These are phyloP conservation scores for Tylopilus cervinicoccineus DNA, from an alignment of 768 basidiomycete genomes.

Conservation along the genomic window DNA sequence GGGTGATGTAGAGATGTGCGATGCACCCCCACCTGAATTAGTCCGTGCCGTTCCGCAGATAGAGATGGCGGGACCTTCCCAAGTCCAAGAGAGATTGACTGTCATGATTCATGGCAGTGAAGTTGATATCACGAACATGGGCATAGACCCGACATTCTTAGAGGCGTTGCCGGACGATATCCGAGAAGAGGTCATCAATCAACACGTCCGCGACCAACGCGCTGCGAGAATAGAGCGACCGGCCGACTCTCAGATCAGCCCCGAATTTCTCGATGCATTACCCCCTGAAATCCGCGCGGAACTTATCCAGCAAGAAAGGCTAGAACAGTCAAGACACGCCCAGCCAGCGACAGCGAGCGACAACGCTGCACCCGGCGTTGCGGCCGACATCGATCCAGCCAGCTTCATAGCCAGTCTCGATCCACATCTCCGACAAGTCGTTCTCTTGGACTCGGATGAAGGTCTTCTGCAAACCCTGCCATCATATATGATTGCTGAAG, in stretches of 20 bases:
- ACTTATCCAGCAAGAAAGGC: conserved; percentile 90
- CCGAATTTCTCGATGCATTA: conserved; percentile 93
- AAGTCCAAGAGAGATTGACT: conserved; percentile 63
- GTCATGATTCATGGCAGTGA: conserved; percentile 89
- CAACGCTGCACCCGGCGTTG: conserved; percentile 33
- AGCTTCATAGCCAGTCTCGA: conserved; percentile 92
- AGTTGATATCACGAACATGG: conserved; percentile 97
- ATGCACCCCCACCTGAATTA: conserved; percentile 27
- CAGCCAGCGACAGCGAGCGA: conserved; percentile 30
- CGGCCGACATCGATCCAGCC: conserved; percentile 80
- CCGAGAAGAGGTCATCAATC: conserved; percentile 96
- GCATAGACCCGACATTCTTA: conserved; percentile 96
- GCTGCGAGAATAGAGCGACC: conserved; percentile 72
- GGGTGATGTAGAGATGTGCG: conserved; percentile 51
- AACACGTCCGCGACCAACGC: conserved; percentile 91
- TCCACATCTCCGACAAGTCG: conserved; percentile 84
- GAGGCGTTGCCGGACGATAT: conserved; percentile 98
- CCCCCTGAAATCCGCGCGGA: conserved; percentile 97
- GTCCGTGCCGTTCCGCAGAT: conserved; percentile 13
- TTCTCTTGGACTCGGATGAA: conserved; percentile 85
- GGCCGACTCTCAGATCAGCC: conserved; percentile 83
- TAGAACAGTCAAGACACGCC: conserved; percentile 68
- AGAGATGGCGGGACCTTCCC: conserved; percentile 31
- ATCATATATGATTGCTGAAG: conserved; percentile 84
- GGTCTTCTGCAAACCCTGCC: conserved; percentile 79